A percentile compares a stretch with the other conserved stretches of the same genome.
Evolutionary conservation across 148 eudicot species (phyloP).

Genomic region (Vaccinium vitisidaea): DNA sequence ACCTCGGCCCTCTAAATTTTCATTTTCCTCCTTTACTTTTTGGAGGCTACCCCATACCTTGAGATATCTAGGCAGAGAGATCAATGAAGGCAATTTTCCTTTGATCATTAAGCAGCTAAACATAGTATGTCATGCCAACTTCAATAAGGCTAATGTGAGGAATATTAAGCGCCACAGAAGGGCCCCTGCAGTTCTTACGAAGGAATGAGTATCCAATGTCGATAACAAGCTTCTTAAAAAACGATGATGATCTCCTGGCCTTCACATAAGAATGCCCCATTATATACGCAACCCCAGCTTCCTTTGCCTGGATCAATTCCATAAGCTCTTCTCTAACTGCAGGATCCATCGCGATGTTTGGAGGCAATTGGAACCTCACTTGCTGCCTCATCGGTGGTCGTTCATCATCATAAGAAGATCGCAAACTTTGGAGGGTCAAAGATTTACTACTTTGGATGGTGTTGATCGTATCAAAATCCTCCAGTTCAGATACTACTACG

Average conservation of each 20-base stretch:
- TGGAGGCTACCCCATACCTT: not conserved
- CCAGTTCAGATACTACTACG: conserved; percentile 40
- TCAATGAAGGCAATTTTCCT: not conserved
- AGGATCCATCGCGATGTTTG: conserved; percentile 53
- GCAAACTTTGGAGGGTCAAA: conserved; percentile 66
- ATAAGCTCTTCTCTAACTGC: conserved; percentile 69
- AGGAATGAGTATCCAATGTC: conserved; percentile 90
- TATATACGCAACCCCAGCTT: conserved; percentile 88
- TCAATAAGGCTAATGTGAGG: conserved; percentile 97
- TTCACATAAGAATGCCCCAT: conserved; percentile 94
- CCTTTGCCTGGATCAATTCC: conserved; percentile 84
- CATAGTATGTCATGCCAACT: conserved; percentile 96
- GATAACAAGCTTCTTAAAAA: conserved; percentile 67
- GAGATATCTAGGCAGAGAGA: not conserved
- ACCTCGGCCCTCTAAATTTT: not conserved
- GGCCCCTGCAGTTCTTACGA: conserved; percentile 93
- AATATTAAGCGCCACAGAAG: conserved; percentile 83
- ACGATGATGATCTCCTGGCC: conserved; percentile 70
- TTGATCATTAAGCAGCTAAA: conserved; percentile 32
- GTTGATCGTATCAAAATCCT: conserved; percentile 30
- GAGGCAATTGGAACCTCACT: conserved; percentile 65
- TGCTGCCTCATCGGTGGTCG: conserved; percentile 47
- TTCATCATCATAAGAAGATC: conserved; percentile 78
- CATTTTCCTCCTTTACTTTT: not conserved
- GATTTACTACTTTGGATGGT: conserved; percentile 69